Conservation (phyloP, 2,329 filamentous ascomycete genomes). For the Emergomyces africanus region DNA sequence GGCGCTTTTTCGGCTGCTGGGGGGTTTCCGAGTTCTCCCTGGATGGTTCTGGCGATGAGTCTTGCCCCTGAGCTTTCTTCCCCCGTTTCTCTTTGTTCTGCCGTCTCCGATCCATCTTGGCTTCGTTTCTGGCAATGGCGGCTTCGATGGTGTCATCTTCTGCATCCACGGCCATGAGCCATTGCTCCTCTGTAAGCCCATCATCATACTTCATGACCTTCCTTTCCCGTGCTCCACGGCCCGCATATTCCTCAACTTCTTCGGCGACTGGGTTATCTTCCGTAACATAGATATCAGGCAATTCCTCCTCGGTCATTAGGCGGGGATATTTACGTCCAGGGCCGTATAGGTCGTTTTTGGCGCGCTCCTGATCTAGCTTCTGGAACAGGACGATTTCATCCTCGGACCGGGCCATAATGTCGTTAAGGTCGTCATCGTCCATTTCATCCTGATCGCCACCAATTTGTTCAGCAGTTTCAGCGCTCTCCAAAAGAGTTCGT, state of each 20-base stretch:
- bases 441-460: conserved; percentile 82
- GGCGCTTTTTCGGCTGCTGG: conserved; percentile 57
- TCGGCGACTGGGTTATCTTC: conserved; percentile 73
- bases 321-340: conserved; percentile 55
- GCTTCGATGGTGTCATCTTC: conserved; percentile 91
- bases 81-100: conserved; percentile 57
- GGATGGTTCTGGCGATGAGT: conserved; percentile 67
- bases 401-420: conserved; percentile 83
- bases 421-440: conserved; percentile 94
- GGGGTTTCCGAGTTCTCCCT: conserved; percentile 73
- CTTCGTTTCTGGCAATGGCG: conserved; percentile 79
- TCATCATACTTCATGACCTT: conserved; percentile 94
- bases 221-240: conserved; percentile 87
- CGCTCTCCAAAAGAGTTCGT: conserved; percentile 78
- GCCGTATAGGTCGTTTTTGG: conserved; percentile 57
- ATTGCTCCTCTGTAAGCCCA: conserved; percentile 95
- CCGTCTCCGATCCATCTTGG: conserved; percentile 67
- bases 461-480: conserved; percentile 53
- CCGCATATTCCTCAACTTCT: conserved; percentile 63
- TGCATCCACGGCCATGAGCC: conserved; percentile 94
- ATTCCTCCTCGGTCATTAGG: conserved; percentile 72
- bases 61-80: conserved; percentile 34
- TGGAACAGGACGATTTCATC: conserved; percentile 68
- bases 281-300: conserved; percentile 86
- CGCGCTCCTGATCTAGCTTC: conserved; percentile 65